Percentiles rank a stretch among this genome's conserved stretches.
Evolutionary conservation across 2,329 filamentous ascomycete species (phyloP).

Genomic region (Reticulascus tulasneorum): DNA sequence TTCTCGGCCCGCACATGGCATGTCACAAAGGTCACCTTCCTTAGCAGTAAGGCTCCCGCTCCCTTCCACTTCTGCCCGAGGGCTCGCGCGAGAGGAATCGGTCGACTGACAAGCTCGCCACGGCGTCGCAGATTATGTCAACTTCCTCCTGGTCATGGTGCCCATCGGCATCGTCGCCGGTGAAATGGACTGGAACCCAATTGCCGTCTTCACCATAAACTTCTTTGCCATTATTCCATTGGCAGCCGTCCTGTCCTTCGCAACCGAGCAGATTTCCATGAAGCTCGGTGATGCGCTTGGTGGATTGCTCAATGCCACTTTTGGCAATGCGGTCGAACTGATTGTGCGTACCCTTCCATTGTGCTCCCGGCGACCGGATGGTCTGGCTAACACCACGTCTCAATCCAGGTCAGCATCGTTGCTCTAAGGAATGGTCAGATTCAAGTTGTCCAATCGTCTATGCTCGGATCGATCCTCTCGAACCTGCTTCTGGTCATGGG

Average conservation of each 20-base stretch:
- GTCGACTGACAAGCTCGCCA: too few relatives aligned
- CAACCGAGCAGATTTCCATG: conserved; percentile 71
- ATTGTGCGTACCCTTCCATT: conserved; percentile 50
- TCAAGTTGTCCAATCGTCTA: conserved; percentile 93
- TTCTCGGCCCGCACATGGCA: conserved; percentile 49
- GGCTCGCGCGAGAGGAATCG: too few relatives aligned
- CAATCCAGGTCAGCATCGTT: conserved; percentile 92
- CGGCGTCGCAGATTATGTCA: conserved; percentile 55
- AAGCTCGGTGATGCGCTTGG: conserved; percentile 72
- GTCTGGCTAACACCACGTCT: too few relatives aligned
- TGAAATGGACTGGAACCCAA: conserved; percentile 56
- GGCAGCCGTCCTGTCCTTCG: conserved; percentile 69
- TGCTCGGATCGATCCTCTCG: conserved; percentile 93
- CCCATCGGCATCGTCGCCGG: conserved; percentile 70
- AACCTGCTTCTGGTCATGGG: conserved; percentile 86
- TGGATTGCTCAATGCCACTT: conserved; percentile 71
- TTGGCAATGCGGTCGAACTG: conserved; percentile 75
- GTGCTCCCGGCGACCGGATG: too few relatives aligned
- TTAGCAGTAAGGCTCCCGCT: conserved; percentile 48
- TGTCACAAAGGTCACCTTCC: conserved; percentile 51
- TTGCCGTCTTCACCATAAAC: conserved; percentile 70
- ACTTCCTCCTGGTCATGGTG: conserved; percentile 69
- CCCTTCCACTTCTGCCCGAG: neutral
- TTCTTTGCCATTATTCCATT: conserved; percentile 78
- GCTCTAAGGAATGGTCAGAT: conserved; percentile 83